These are phyloP conservation scores for Acer campestre DNA, from an alignment of 345 rosid genomes.

Conservation along the genomic window DNA sequence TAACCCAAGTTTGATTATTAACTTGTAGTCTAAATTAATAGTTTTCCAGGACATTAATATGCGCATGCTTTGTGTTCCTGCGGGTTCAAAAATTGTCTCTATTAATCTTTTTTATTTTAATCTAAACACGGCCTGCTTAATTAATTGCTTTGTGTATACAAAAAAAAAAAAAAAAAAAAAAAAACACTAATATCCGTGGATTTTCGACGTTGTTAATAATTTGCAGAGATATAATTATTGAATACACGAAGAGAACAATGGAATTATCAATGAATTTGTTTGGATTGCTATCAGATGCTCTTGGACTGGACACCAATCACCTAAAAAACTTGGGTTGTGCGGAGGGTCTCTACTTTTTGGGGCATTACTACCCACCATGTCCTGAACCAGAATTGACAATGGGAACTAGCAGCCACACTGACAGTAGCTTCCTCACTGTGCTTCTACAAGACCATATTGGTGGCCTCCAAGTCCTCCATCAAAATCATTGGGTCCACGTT, in stretches of 20 bases:
- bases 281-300: conserved; percentile 39
- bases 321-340: conserved; percentile 27
- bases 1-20: background rate
- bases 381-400: conserved; percentile 40
- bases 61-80: background rate
- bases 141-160: too few relatives aligned
- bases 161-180: too few relatives aligned
- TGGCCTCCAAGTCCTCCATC: too few relatives aligned
- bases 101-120: too few relatives aligned
- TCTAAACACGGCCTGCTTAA: too few relatives aligned
- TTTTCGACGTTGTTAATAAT: too few relatives aligned
- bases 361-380: conserved; percentile 45
- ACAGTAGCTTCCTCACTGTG: conserved; percentile 27
- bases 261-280: conserved; percentile 17
- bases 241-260: conserved; percentile 28
- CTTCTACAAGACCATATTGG: conserved; percentile 8
- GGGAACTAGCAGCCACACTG: conserved; percentile 34
- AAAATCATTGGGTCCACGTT: conserved; percentile 21
- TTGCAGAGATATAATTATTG: conserved; percentile 34
- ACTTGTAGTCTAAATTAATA: background rate
- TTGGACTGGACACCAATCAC: conserved; percentile 27
- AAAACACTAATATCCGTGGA: too few relatives aligned
- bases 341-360: conserved; percentile 22
- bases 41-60: background rate
- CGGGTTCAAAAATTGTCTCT: too few relatives aligned